Conservation (phyloP, 305 asterid genomes). For the Plantago coronopus region DNA sequence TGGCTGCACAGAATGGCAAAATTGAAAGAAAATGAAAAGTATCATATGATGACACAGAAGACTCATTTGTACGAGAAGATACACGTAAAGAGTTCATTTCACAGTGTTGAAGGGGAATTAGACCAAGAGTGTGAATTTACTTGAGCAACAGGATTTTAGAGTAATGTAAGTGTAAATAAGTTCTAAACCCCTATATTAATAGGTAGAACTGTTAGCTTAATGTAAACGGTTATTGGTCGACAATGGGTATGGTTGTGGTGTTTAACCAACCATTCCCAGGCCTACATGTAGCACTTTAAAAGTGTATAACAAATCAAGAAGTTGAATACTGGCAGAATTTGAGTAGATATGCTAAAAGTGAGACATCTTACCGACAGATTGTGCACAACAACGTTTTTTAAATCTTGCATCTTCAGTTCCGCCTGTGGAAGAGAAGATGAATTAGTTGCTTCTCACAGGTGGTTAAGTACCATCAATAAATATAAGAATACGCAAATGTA, state of each 20-base stretch:
- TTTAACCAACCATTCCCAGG: too few relatives aligned
- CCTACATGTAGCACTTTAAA: too few relatives aligned
- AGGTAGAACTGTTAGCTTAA: too few relatives aligned
- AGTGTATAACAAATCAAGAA: neutral
- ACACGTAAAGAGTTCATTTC: neutral
- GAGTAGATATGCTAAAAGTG: constrained; percentile 12
- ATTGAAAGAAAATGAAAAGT: constrained; percentile 7
- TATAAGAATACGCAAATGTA: neutral
- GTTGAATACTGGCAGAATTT: neutral
- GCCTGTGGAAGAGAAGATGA: constrained; percentile 53
- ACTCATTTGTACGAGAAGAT: neutral
- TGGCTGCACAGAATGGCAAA: constrained; percentile 51
- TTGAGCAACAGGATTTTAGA: neutral
- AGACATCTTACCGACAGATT: constrained; percentile 71
- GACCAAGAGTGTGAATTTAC: neutral
- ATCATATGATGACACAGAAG: neutral
- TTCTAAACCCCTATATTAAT: neutral
- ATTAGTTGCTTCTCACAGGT: neutral
- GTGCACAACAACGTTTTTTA: constrained; percentile 74
- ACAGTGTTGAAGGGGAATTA: neutral
- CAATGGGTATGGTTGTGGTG: too few relatives aligned
- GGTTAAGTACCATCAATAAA: neutral
- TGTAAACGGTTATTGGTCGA: too few relatives aligned
- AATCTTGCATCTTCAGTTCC: constrained; percentile 93
- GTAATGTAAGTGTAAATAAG: neutral